These are phyloP conservation scores for Fusarium haematococcum DNA, from an alignment of 2,329 filamentous ascomycete species.

Conservation along the genomic window DNA sequence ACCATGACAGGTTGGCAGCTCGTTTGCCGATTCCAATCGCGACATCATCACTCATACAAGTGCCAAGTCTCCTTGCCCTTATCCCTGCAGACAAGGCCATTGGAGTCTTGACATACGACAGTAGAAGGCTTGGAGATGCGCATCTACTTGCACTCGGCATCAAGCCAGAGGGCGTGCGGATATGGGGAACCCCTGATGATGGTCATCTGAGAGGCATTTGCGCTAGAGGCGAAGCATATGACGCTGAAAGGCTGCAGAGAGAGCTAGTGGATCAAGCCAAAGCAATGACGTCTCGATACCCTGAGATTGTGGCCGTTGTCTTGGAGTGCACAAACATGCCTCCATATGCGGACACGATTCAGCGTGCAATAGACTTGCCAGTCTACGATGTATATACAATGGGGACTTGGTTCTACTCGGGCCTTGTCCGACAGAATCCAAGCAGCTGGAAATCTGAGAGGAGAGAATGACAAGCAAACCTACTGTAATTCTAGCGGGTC, in stretches of 20 bases:
- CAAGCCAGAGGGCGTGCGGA: slow-evolving; percentile 25
- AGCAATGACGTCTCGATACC: slow-evolving; percentile 17
- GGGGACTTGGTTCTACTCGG: slow-evolving; percentile 51
- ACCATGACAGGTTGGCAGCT: slow-evolving; percentile 41
- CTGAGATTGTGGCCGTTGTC: slow-evolving; percentile 36
- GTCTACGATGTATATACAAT: slow-evolving; percentile 53
- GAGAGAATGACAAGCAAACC: background rate
- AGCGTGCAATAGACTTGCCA: slow-evolving; percentile 44
- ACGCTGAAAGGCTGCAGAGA: slow-evolving; percentile 24
- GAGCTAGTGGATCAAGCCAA: slow-evolving; percentile 39
- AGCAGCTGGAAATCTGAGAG: slow-evolving; percentile 1
- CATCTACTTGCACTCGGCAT: slow-evolving; percentile 42
- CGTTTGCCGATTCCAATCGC: slow-evolving; percentile 51
- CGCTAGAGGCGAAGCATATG: slow-evolving; percentile 30
- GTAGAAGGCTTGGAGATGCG: slow-evolving; percentile 28
- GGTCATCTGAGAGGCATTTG: slow-evolving; percentile 38
- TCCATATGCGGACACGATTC: slow-evolving; percentile 48
- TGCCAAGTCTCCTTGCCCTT: slow-evolving; percentile 47
- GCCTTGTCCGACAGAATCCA: slow-evolving; percentile 33
- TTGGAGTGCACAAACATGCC: slow-evolving; percentile 55
- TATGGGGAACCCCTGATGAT: slow-evolving; percentile 39
- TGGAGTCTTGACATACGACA: slow-evolving; percentile 50
- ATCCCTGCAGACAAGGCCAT: slow-evolving; percentile 40
- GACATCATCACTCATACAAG: slow-evolving; percentile 51
- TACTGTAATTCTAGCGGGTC: background rate